Evolutionary conservation across 768 basidiomycete genomes (phyloP), one percentile per base, ranked within the genome.

Genomic region (Rhizopogon vulgaris): DNA sequence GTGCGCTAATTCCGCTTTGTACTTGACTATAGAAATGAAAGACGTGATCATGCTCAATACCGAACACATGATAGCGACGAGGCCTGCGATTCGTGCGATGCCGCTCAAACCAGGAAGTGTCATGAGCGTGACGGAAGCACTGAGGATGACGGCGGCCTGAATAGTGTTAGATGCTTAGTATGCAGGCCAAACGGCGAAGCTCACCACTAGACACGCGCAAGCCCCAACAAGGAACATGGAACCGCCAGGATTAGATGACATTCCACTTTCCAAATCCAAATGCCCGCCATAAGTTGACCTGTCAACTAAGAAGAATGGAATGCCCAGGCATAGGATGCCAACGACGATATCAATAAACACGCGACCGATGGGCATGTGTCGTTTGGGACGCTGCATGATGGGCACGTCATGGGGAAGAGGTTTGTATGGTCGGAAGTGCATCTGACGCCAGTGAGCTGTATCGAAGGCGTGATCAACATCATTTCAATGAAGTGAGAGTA

Each of bases 111-210:
- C 85, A 59, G 90, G 88, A 49, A 92, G 76, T 47, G 86, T 80
- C 63, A 92, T 77, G 69, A 90, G 83, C 25, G 87, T 90, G 52
- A 90, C 85, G 38, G 88, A 87, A 30, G 87, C 84, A 58, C 90
- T 90, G 52, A 91, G 71, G 22, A 90, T 76, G 52, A 90, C 77
- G 27, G 89, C 89, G 59, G 88, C 87, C 89, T 91, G 65, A 43
- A 53, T 37, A 50, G 41, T 58, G 40, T 45, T 62, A 28, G 58
- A 52, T 52, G 32, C 8, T 32, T 34, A 32, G 18, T 7, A 30
- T 11, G 8, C 18, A 25, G 17, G 34, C 22, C 6, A 18, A 32
- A 37, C 53, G 17, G 38, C 42, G 38, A 28, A 38, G 72, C 83
- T 71, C 66, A 84, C 85, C 62, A 82, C 76, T 10, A 86, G 66